phyloP scores from a whole-genome alignment of 805 yeast genomes.

The Spathaspora arborariae region DNA sequence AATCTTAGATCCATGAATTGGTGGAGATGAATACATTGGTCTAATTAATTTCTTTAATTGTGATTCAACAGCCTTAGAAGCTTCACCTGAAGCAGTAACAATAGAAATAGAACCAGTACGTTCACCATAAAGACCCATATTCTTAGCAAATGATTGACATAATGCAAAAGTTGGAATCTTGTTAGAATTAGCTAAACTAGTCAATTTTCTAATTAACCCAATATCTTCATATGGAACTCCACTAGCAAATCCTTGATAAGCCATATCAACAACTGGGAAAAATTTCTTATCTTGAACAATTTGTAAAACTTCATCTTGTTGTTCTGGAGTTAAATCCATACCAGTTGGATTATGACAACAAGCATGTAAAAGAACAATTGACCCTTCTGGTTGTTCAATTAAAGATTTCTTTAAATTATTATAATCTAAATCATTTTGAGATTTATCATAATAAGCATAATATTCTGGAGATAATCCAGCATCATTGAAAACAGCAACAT shows the following conservation, averaged over 20 bases:
- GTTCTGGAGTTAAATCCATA: slow-evolving; percentile 76
- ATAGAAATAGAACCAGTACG: slow-evolving; percentile 76
- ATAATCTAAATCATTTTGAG: slow-evolving; percentile 60
- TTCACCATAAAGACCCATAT: slow-evolving; percentile 48
- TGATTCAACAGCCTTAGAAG: slow-evolving; percentile 57
- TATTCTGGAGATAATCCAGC: slow-evolving; percentile 62
- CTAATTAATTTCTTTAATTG: slow-evolving; percentile 82
- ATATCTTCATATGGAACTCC: slow-evolving; percentile 76
- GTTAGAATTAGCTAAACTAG: slow-evolving; percentile 46
- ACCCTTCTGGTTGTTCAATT: slow-evolving; percentile 49
- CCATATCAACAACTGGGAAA: slow-evolving; percentile 86
- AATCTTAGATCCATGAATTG: slow-evolving; percentile 88
- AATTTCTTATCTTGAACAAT: slow-evolving; percentile 55
- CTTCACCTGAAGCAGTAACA: slow-evolving; percentile 53
- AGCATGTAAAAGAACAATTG: slow-evolving; percentile 79
- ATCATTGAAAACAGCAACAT: slow-evolving; percentile 70
- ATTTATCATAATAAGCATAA: slow-evolving; percentile 69
- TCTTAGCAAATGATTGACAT: slow-evolving; percentile 46
- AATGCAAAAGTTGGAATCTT: slow-evolving; percentile 51
- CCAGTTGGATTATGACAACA: slow-evolving; percentile 99
- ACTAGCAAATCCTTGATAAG: slow-evolving; percentile 92
- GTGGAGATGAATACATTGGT: slow-evolving; percentile 90
- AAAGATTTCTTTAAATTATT: slow-evolving; percentile 62
- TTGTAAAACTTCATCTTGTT: slow-evolving; percentile 75
- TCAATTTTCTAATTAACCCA: slow-evolving; percentile 42